Conservation (phyloP, 495 filamentous ascomycete species). For the Neurospora terricola region DNA sequence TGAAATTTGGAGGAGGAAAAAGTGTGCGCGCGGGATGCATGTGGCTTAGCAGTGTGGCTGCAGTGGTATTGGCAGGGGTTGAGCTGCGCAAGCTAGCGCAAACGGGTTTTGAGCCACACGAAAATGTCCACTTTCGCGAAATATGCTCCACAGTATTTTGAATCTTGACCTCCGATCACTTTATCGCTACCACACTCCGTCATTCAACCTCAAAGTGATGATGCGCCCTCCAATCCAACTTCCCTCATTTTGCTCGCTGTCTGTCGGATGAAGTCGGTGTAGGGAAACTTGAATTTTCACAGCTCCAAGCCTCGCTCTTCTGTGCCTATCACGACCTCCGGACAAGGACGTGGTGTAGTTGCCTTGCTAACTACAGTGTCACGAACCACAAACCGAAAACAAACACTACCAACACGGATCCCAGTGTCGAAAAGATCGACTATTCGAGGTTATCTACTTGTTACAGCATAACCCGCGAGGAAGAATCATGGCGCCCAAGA, state of each 20-base stretch:
- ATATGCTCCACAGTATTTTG: not conserved
- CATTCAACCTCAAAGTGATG: not conserved
- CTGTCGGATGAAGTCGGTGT: not conserved
- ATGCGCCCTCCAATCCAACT: not conserved
- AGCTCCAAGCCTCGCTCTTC: not conserved
- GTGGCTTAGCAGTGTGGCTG: slow-evolving; percentile 3
- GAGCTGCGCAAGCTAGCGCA: not conserved
- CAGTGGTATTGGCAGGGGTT: not conserved
- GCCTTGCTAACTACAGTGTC: not conserved
- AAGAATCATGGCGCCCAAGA: not conserved
- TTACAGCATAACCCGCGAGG: not conserved
- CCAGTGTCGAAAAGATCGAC: not conserved
- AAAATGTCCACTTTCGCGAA: not conserved
- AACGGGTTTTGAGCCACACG: not conserved
- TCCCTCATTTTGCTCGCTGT: not conserved
- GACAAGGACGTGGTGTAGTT: not conserved
- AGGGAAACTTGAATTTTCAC: not conserved
- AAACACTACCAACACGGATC: not conserved
- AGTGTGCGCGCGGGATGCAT: slow-evolving; percentile 16
- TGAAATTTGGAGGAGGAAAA: slow-evolving; percentile 9
- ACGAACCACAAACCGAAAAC: not conserved
- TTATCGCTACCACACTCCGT: not conserved
- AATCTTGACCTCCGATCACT: slow-evolving; percentile 1
- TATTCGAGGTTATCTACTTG: not conserved
- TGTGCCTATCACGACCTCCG: not conserved